phyloP scores from a whole-genome alignment of 2,329 filamentous ascomycete species.

The Dothidotthia symphoricarpi region DNA sequence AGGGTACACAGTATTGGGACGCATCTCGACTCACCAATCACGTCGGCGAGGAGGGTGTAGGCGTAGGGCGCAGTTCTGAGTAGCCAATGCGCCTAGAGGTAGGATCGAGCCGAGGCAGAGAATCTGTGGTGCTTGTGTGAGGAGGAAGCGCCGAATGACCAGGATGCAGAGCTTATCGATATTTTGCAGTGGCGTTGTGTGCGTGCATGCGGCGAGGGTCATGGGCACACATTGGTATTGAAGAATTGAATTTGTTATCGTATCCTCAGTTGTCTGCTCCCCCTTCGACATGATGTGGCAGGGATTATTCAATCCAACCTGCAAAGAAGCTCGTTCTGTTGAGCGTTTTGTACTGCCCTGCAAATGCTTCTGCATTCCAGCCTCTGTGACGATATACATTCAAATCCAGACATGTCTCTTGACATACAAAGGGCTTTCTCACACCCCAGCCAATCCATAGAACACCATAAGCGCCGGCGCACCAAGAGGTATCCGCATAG shows the following conservation, averaged over 20 bases:
- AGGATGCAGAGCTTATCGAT: no score
- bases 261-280: no score
- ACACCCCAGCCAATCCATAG: constrained; percentile 16
- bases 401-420: neutral
- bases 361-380: neutral
- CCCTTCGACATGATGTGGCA: neutral
- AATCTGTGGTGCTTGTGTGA: no score
- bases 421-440: constrained; percentile 6
- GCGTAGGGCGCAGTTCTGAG: neutral
- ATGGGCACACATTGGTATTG: no score
- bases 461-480: constrained; percentile 25
- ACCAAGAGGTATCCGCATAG: constrained; percentile 29
- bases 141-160: no score
- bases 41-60: neutral
- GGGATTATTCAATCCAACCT: neutral
- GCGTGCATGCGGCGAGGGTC: no score
- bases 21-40: neutral
- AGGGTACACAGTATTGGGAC: constrained; percentile 25
- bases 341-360: neutral
- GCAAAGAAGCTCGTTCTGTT: neutral
- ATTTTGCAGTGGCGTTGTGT: no score
- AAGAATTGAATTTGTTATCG: no score
- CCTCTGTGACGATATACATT: neutral
- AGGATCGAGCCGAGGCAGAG: neutral
- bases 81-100: constrained; percentile 1